phyloP scores from a whole-genome alignment of 257 asterid species.

The Petrea volubilis region DNA sequence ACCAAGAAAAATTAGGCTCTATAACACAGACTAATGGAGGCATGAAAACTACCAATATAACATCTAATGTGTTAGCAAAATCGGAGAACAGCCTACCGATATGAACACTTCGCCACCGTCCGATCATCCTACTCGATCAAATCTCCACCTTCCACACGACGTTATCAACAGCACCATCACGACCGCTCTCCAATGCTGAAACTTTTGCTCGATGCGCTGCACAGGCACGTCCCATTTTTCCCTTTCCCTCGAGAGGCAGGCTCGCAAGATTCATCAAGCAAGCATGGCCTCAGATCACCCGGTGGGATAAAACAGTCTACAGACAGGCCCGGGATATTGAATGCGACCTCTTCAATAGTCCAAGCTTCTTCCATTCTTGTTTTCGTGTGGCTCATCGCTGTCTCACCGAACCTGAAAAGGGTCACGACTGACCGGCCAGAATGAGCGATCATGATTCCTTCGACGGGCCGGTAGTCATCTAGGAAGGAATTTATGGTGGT shows the following conservation, averaged over 20 bases:
- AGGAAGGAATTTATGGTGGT: slow-evolving; percentile 74
- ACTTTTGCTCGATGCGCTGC: slow-evolving; percentile 50
- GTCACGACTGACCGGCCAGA: slow-evolving; percentile 78
- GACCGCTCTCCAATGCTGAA: slow-evolving; percentile 51
- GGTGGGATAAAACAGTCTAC: slow-evolving; percentile 86
- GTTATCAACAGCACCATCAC: slow-evolving; percentile 24
- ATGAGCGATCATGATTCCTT: slow-evolving; percentile 91
- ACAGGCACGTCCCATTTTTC: slow-evolving; percentile 26
- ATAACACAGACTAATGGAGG: slow-evolving; percentile 12
- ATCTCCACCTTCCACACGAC: slow-evolving; percentile 57
- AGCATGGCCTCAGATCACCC: slow-evolving; percentile 54
- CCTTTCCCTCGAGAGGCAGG: slow-evolving; percentile 53
- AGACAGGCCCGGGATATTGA: slow-evolving; percentile 79
- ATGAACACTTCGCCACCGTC: slow-evolving; percentile 44
- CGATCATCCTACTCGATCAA: slow-evolving; percentile 40
- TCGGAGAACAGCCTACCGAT: slow-evolving; percentile 33
- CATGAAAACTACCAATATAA: not conserved
- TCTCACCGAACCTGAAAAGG: slow-evolving; percentile 85
- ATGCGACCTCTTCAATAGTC: slow-evolving; percentile 87
- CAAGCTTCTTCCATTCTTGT: slow-evolving; percentile 93
- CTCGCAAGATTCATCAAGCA: slow-evolving; percentile 55
- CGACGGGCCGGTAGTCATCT: slow-evolving; percentile 72
- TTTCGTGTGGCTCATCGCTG: slow-evolving; percentile 84
- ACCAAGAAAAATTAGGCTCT: slow-evolving; percentile 42
- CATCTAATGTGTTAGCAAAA: slow-evolving; percentile 41